Percentiles rank a stretch among this genome's conserved stretches.
Conservation (phyloP, 768 basidiomycete genomes). For the Sporobolomyces pararoseus region DNA sequence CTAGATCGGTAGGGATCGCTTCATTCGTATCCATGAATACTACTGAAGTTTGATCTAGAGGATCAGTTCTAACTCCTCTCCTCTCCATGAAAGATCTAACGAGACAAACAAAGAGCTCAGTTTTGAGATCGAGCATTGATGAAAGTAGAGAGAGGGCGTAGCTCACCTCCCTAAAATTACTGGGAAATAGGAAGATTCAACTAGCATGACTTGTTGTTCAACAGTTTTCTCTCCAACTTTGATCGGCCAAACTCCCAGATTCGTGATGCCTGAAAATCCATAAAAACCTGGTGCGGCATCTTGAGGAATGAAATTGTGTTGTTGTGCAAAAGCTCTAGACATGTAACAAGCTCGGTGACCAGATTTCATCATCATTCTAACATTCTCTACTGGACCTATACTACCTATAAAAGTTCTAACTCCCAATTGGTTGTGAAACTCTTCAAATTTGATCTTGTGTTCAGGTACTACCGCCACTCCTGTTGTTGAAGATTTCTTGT, state of each 20-base stretch:
- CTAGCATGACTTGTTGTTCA: slow-evolving; percentile 67
- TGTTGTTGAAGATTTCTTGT: slow-evolving; percentile 20
- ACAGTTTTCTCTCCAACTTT: slow-evolving; percentile 55
- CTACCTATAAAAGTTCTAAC: slow-evolving; percentile 86
- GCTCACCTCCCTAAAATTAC: slow-evolving; percentile 85
- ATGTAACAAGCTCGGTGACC: slow-evolving; percentile 94
- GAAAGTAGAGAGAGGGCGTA: slow-evolving; percentile 51
- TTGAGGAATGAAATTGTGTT: slow-evolving; percentile 78
- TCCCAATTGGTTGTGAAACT: slow-evolving; percentile 54
- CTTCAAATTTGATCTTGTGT: slow-evolving; percentile 47
- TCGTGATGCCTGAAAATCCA: slow-evolving; percentile 72
- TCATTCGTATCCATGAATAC: slow-evolving; percentile 73
- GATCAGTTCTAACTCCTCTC: slow-evolving; percentile 73
- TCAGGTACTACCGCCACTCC: too few relatives aligned
- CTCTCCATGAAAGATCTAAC: slow-evolving; percentile 53
- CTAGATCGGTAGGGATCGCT: slow-evolving; percentile 43
- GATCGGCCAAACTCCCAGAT: slow-evolving; percentile 57
- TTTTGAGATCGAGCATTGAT: background rate
- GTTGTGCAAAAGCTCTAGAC: slow-evolving; percentile 83
- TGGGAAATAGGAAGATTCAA: slow-evolving; percentile 93
- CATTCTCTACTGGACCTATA: slow-evolving; percentile 76
- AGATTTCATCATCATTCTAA: slow-evolving; percentile 65
- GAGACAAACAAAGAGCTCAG: background rate
- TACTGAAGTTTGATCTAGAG: slow-evolving; percentile 80
- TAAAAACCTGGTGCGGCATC: slow-evolving; percentile 85